Percentiles rank a stretch among this genome's conserved stretches.
Conservation (phyloP, 768 basidiomycete species). For the Tricholoma sp. region DNA sequence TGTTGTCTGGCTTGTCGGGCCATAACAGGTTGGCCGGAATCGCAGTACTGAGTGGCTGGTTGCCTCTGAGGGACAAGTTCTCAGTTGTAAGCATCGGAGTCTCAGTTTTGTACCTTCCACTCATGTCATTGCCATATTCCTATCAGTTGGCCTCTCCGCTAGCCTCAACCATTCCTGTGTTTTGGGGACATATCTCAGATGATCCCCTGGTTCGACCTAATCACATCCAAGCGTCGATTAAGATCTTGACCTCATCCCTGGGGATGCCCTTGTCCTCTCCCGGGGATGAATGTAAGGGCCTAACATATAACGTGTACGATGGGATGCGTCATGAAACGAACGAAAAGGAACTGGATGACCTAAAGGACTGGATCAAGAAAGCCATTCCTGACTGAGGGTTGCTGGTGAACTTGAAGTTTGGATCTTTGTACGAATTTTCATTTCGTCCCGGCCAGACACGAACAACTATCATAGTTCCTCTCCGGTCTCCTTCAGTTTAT, state of each 20-base stretch:
- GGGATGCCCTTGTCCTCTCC: conserved; percentile 42
- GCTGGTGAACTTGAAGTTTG: not conserved
- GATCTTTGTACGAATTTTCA: not conserved
- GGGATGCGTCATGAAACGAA: conserved; percentile 65
- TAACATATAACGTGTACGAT: conserved; percentile 63
- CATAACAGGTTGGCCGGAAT: conserved; percentile 69
- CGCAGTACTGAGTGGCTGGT: conserved; percentile 72
- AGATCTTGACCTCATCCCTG: conserved; percentile 49
- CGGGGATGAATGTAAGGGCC: conserved; percentile 42
- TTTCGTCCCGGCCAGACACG: not conserved
- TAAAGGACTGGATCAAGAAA: conserved; percentile 65
- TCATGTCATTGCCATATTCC: not conserved
- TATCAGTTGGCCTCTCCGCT: conserved; percentile 56
- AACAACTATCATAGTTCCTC: not conserved
- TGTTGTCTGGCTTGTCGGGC: conserved; percentile 68
- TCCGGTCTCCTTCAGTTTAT: too few relatives aligned
- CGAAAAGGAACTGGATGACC: conserved; percentile 60
- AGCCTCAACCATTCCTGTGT: conserved; percentile 63
- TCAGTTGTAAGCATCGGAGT: conserved; percentile 46
- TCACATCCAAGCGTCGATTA: conserved; percentile 49
- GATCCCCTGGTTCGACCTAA: conserved; percentile 69
- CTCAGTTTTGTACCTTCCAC: not conserved
- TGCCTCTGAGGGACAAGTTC: conserved; percentile 63
- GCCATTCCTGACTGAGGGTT: conserved; percentile 33
- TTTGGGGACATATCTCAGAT: conserved; percentile 79